A percentile compares a stretch with the other conserved stretches of the same genome.
Evolutionary conservation across 768 basidiomycete species (phyloP).

Genomic region (Panus rudis): DNA sequence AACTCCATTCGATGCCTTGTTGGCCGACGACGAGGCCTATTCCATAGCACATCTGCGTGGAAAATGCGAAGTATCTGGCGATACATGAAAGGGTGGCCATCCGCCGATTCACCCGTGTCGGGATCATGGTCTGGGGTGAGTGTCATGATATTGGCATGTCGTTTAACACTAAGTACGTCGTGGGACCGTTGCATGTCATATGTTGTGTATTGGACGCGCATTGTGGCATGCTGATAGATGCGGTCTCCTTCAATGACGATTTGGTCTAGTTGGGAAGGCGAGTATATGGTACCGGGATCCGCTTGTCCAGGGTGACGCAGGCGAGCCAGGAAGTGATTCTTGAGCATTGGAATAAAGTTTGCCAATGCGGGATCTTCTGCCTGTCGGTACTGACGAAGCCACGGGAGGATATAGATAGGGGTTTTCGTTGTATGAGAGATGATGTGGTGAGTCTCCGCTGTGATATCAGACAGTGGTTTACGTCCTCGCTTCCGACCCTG

Average conservation of each 20-base stretch:
- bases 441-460: too few species aligned
- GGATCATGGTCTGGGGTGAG: slow-evolving; percentile 6
- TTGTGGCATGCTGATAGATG: slow-evolving; percentile 24
- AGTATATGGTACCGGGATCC: slow-evolving; percentile 21
- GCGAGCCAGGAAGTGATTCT: slow-evolving; percentile 24
- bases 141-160: slow-evolving; percentile 27
- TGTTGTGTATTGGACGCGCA: slow-evolving; percentile 34
- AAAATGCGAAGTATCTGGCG: slow-evolving; percentile 23
- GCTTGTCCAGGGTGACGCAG: slow-evolving; percentile 17
- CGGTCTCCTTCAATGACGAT: slow-evolving; percentile 15
- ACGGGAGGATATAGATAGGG: too few species aligned
- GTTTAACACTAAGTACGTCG: slow-evolving; percentile 34
- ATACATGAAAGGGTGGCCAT: slow-evolving; percentile 27
- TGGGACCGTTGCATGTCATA: slow-evolving; percentile 35
- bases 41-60: slow-evolving; percentile 20
- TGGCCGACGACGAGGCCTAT: neutral
- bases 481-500: too few species aligned
- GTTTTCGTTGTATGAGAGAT: too few species aligned
- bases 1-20: neutral
- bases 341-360: slow-evolving; percentile 22
- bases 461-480: too few species aligned
- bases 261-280: slow-evolving; percentile 11
- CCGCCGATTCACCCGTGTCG: neutral
- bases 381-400: too few species aligned
- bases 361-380: too few species aligned